phyloP scores from a whole-genome alignment of 1,284 basidiomycete species.

The Moesziomyces parantarcticus region DNA sequence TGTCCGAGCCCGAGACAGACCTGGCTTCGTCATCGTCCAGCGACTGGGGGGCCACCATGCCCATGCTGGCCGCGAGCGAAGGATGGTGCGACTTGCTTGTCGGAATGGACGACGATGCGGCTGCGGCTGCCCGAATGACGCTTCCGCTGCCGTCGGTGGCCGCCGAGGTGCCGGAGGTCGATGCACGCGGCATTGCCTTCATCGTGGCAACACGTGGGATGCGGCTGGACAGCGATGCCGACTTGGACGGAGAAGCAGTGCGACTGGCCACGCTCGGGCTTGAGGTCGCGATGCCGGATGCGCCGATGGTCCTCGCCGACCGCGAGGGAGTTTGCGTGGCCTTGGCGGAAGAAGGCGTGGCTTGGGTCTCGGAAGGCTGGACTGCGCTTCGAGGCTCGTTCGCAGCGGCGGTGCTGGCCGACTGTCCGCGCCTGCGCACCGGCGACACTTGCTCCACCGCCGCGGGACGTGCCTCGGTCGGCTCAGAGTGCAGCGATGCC shows the following conservation, averaged over 20 bases:
- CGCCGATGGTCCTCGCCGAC: conserved; percentile 8
- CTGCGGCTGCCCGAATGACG: conserved; percentile 27
- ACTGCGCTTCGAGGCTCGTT: conserved; percentile 6
- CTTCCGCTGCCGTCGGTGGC: conserved; percentile 22
- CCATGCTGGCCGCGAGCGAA: conserved; percentile 60
- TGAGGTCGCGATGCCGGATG: conserved; percentile 13
- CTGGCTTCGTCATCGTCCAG: conserved; percentile 37
- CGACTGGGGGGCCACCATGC: conserved; percentile 34
- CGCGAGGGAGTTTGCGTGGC: conserved; percentile 26
- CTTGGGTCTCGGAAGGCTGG: background rate
- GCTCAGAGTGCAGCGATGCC: background rate
- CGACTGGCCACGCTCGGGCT: conserved; percentile 28
- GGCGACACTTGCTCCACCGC: conserved; percentile 10
- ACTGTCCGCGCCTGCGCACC: conserved; percentile 24
- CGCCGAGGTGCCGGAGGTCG: conserved; percentile 3
- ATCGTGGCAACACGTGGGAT: conserved; percentile 52
- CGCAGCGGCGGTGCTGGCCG: background rate
- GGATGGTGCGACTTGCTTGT: conserved; percentile 54
- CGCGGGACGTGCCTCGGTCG: background rate
- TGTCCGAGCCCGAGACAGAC: conserved; percentile 40
- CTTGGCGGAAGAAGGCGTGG: background rate
- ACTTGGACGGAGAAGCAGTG: conserved; percentile 31
- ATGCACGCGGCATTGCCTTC: conserved; percentile 22
- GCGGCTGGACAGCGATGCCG: conserved; percentile 43
- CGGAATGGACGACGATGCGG: conserved; percentile 31